Percentiles rank a stretch among this genome's conserved stretches.
Conservation (phyloP, 2,329 filamentous ascomycete genomes). For the Sclerotinia glacialis region DNA sequence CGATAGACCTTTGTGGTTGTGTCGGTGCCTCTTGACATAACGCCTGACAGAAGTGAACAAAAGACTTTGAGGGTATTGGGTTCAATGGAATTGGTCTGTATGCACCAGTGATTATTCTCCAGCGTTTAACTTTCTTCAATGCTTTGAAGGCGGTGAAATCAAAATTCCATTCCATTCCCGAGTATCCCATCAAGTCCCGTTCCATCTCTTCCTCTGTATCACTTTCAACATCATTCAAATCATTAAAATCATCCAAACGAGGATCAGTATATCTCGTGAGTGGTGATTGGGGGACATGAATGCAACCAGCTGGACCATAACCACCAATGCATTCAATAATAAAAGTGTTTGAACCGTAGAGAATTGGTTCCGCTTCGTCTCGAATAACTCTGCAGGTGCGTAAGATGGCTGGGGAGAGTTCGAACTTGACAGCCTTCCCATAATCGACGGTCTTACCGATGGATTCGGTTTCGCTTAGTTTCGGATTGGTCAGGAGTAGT, state of each 20-base stretch:
- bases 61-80: slow-evolving; percentile 13
- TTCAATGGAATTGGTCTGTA: slow-evolving; percentile 5
- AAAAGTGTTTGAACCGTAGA: slow-evolving; percentile 24
- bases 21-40: not conserved
- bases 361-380: slow-evolving; percentile 19
- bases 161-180: slow-evolving; percentile 7
- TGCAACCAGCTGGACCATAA: not conserved
- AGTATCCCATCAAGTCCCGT: not conserved
- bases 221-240: not conserved
- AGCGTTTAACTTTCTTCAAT: slow-evolving; percentile 15
- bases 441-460: not conserved
- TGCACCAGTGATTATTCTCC: slow-evolving; percentile 16
- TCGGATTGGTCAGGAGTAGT: slow-evolving; percentile 20
- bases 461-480: slow-evolving; percentile 7
- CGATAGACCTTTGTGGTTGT: slow-evolving; percentile 2
- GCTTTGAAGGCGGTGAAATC: not conserved
- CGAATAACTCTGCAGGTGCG: slow-evolving; percentile 18
- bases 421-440: slow-evolving; percentile 11
- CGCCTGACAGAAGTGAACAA: slow-evolving; percentile 22
- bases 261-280: slow-evolving; percentile 10
- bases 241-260: not conserved
- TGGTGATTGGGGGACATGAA: slow-evolving; percentile 20
- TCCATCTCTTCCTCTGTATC: slow-evolving; percentile 5
- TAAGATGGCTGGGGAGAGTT: slow-evolving; percentile 16
- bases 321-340: slow-evolving; percentile 22